Conservation (phyloP, 2,329 filamentous ascomycete genomes). For the Xylariales sp. region DNA sequence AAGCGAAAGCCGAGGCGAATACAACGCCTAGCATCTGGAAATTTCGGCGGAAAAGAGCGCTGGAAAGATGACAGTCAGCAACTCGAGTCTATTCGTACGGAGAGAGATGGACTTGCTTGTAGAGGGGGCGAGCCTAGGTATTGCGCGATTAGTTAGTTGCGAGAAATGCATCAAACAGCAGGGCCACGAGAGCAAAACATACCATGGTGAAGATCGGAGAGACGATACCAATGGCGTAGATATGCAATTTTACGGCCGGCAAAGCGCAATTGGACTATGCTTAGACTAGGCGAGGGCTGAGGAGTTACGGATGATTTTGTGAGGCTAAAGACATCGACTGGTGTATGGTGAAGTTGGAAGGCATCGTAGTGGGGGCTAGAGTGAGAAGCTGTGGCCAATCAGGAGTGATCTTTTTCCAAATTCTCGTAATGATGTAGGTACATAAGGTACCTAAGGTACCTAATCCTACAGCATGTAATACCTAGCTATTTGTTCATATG, state of each 20-base stretch:
- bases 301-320: conserved; percentile 33
- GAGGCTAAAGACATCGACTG: conserved; percentile 25
- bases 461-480: neutral
- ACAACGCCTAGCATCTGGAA: conserved; percentile 86
- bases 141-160: conserved; percentile 49
- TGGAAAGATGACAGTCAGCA: conserved; percentile 56
- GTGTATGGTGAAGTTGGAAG: too few species aligned
- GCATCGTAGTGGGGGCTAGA: too few species aligned
- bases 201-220: conserved; percentile 61
- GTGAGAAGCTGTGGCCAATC: too few species aligned
- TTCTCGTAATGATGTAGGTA: neutral
- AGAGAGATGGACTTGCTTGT: conserved; percentile 63
- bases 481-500: neutral
- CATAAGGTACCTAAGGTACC: neutral
- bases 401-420: too few species aligned
- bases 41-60: conserved; percentile 87
- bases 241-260: conserved; percentile 24
- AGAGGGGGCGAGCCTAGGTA: conserved; percentile 61
- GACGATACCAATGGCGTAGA: conserved; percentile 7
- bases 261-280: conserved; percentile 28
- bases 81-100: conserved; percentile 23
- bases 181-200: conserved; percentile 49
- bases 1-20: conserved; percentile 87
- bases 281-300: conserved; percentile 14
- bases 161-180: conserved; percentile 5